These are phyloP conservation scores for Panellus pusillus DNA, from an alignment of 768 basidiomycete species.

Conservation along the genomic window DNA sequence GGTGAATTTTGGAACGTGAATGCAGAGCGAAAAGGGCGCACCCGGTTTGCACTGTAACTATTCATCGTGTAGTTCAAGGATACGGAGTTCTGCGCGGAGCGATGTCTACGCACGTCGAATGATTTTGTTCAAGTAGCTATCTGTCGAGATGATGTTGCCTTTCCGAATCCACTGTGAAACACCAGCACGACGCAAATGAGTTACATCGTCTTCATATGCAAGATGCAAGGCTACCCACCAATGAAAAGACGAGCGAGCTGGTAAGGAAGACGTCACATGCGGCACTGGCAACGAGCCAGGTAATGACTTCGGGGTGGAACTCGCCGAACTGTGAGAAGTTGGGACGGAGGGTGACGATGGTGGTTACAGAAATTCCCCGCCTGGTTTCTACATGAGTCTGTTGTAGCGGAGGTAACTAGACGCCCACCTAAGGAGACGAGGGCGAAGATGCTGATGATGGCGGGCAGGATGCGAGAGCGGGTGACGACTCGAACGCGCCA, in stretches of 20 bases:
- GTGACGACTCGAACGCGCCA: constrained; percentile 19
- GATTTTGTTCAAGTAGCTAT: too few species aligned
- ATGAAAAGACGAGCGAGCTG: background rate
- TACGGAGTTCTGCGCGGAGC: too few species aligned
- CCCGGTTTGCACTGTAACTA: too few species aligned
- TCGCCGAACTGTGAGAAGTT: constrained; percentile 1
- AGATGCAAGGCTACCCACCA: background rate
- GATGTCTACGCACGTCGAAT: too few species aligned
- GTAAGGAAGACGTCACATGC: constrained; percentile 19
- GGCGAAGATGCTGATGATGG: background rate
- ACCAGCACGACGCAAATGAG: too few species aligned
- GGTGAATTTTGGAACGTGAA: background rate
- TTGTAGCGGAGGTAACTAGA: background rate
- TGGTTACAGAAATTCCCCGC: constrained; percentile 12
- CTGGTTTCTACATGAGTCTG: background rate
- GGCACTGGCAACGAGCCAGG: constrained; percentile 14
- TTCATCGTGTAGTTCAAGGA: too few species aligned
- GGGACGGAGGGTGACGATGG: constrained; percentile 7
- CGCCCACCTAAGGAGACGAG: constrained; percentile 4
- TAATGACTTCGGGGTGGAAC: constrained; percentile 10
- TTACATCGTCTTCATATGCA: too few species aligned
- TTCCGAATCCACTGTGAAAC: too few species aligned
- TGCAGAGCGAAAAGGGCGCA: background rate
- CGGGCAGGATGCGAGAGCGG: constrained; percentile 1
- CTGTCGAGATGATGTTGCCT: too few species aligned